phyloP scores from a whole-genome alignment of 1,284 basidiomycete species.

The Takashimella tepidaria region DNA sequence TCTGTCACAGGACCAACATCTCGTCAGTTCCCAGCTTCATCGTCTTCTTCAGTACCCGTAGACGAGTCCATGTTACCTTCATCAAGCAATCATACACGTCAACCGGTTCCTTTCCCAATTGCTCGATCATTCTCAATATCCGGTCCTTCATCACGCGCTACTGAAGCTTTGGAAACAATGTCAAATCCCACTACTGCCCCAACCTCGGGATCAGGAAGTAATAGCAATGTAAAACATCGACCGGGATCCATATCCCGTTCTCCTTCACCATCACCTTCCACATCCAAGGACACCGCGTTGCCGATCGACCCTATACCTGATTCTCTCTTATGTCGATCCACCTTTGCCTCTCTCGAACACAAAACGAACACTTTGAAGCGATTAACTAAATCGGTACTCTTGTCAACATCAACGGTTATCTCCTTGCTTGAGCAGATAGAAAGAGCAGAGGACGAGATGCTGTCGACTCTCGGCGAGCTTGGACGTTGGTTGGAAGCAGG shows the following conservation, averaged over 20 bases:
- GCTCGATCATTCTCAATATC: not conserved
- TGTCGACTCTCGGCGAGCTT: constrained; percentile 33
- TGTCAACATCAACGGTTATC: constrained; percentile 24
- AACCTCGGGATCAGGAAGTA: not conserved
- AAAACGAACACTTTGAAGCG: constrained; percentile 38
- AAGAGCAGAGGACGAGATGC: constrained; percentile 41
- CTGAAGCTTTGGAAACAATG: not conserved
- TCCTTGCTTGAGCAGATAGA: constrained; percentile 41
- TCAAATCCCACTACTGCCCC: not conserved
- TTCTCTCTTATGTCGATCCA: constrained; percentile 42
- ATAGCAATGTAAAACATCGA: not conserved
- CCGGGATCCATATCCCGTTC: not conserved
- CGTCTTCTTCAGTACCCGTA: not conserved
- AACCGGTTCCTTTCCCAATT: not conserved
- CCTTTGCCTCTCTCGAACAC: constrained; percentile 40
- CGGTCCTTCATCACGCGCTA: not conserved
- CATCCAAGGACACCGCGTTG: constrained; percentile 9
- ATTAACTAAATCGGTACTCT: constrained; percentile 34
- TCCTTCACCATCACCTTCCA: constrained; percentile 1
- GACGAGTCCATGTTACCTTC: not conserved
- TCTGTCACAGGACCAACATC: not conserved
- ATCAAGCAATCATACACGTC: not conserved
- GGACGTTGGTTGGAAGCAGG: constrained; percentile 38
- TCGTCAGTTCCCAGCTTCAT: not conserved
- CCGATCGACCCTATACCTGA: constrained; percentile 39